Evolutionary conservation across 2,329 filamentous ascomycete genomes (phyloP), one percentile per base, ranked within the genome.

Genomic region (Tolypocladium sp.): DNA sequence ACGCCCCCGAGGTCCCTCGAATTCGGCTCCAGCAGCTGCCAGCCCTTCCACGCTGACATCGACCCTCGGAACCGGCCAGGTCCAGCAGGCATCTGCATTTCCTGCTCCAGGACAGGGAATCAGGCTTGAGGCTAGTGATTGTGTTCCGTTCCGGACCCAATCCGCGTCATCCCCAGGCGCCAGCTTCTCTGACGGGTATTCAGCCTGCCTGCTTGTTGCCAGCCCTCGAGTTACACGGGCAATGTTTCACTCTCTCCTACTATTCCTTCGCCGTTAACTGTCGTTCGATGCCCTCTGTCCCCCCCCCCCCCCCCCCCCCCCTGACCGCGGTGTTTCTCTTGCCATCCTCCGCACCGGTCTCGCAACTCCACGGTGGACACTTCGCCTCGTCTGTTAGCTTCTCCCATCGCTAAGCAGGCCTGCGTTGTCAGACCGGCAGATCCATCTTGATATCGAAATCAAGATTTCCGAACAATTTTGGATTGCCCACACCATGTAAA

Each of bases 201-300:
- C 57, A 54, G 55, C 59, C 59, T 58, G 58, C 58, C 49, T 40
- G 58, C 60, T 56, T 46, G 53, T 59, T 59, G 59, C 60, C 60
- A 62, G 61, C 44, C 58, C 40, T 62, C 58, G 59, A 61, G 66
- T 67, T 65, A 66, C 66, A 67, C 66, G 46, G 58, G 54, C 59
- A 57, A 60, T 64, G 65, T 67, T 66, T 66, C 65, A 67, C 64
- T 60, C 63, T 57, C 60, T 64, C 40, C 58, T 61, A 58, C 57
- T 58, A 42, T 61, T 58, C 62, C 61, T 59, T 62, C 58, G 46
- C 63, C 57, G 57, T 56, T 59, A 59, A 56, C 46, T 56, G 51
- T 56, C 56, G 44, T 56, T 63, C 61, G 60, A 61, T 60, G 56
- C 42, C 44, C 58, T 57, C 54, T 56, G 42, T 54, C 44, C 20